phyloP scores from a whole-genome alignment of 2,329 filamentous ascomycete genomes.

The Aspergillus sp. region DNA sequence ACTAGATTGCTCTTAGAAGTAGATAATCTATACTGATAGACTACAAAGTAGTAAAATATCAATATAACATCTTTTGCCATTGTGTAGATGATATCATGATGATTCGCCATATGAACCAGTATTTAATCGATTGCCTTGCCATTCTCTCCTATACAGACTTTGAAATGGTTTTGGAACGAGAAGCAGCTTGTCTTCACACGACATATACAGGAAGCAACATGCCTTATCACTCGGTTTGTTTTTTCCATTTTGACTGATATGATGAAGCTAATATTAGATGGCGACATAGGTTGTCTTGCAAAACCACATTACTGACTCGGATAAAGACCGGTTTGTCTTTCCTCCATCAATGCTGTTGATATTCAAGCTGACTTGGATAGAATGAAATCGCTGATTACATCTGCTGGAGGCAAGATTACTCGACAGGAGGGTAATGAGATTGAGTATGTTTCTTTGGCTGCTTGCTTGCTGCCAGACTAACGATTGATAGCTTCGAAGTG shows the following conservation, averaged over 20 bases:
- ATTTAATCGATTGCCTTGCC: too few relatives aligned
- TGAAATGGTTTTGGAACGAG: too few relatives aligned
- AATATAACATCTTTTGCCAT: too few relatives aligned
- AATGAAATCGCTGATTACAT: slow-evolving; percentile 8
- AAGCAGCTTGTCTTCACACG: too few relatives aligned
- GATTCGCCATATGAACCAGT: too few relatives aligned
- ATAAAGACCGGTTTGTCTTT: slow-evolving; percentile 8
- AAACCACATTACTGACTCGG: slow-evolving; percentile 7
- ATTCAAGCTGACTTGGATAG: background rate
- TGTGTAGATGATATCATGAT: too few relatives aligned
- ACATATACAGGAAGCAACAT: background rate
- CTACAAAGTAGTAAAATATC: too few relatives aligned
- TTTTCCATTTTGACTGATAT: too few relatives aligned
- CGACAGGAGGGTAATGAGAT: slow-evolving; percentile 3
- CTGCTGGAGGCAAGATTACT: slow-evolving; percentile 9
- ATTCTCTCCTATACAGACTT: background rate
- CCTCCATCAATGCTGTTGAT: background rate
- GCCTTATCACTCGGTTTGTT: background rate
- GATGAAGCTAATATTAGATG: background rate
- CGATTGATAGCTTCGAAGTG: slow-evolving; percentile 3
- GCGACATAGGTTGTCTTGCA: slow-evolving; percentile 5
- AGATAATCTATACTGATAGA: too few relatives aligned
- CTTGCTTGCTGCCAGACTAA: background rate
- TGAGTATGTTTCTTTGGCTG: slow-evolving; percentile 2
- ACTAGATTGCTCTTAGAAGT: too few relatives aligned